Conservation (phyloP, 2,329 filamentous ascomycete genomes). For the Clarireedia paspali region DNA sequence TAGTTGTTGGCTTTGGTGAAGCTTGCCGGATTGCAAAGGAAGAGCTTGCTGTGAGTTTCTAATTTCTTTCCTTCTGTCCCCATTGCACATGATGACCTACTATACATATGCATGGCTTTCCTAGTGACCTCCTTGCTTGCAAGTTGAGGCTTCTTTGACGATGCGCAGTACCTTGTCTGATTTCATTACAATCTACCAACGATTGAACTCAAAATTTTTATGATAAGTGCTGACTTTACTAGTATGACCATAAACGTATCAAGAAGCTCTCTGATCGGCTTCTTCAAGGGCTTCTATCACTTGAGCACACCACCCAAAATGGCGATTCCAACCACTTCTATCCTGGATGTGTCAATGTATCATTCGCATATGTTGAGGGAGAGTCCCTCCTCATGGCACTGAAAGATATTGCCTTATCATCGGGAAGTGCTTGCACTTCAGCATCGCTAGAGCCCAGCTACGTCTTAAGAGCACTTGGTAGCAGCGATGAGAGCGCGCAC, state of each 20-base stretch:
- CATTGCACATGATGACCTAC: constrained; percentile 65
- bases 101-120: constrained; percentile 85
- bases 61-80: constrained; percentile 13
- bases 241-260: constrained; percentile 92
- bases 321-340: constrained; percentile 80
- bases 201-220: constrained; percentile 22
- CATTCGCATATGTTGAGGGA: constrained; percentile 96
- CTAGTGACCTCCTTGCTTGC: constrained; percentile 51
- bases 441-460: constrained; percentile 96
- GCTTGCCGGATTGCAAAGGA: constrained; percentile 86
- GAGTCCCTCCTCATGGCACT: constrained; percentile 97
- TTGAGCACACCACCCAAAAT: constrained; percentile 91
- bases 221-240: constrained; percentile 18
- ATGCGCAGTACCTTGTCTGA: constrained; percentile 28
- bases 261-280: constrained; percentile 76
- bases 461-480: constrained; percentile 86
- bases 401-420: constrained; percentile 95
- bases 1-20: constrained; percentile 90
- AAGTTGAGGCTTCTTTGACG: constrained; percentile 31
- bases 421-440: constrained; percentile 93
- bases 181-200: background rate
- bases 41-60: constrained; percentile 72
- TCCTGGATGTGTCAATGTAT: constrained; percentile 95
- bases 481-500: constrained; percentile 94
- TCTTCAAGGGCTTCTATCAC: constrained; percentile 69